Evolutionary conservation across 208 protist genomes (phyloP).

Genomic region (Trypanosoma platydactyli): DNA sequence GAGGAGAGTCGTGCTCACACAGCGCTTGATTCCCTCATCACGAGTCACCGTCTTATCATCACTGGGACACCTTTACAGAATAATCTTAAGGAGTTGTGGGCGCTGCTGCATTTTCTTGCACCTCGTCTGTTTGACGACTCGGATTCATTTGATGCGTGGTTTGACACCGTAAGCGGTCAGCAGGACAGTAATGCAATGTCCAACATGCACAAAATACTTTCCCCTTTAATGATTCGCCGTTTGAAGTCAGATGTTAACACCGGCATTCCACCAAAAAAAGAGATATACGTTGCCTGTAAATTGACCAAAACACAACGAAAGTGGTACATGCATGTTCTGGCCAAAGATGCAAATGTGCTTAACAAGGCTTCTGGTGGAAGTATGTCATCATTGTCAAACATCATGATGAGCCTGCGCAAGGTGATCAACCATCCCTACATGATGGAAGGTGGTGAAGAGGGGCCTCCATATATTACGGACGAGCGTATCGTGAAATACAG

Average conservation of each 20-base stretch:
- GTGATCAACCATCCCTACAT: constrained; percentile 96
- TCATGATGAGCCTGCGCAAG: constrained; percentile 92
- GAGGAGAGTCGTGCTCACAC: constrained; percentile 75
- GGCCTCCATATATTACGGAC: constrained; percentile 87
- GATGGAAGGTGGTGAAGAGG: constrained; percentile 94
- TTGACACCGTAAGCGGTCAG: constrained; percentile 84
- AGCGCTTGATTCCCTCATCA: constrained; percentile 66
- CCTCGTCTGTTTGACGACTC: constrained; percentile 90
- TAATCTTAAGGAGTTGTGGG: constrained; percentile 96
- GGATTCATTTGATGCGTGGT: constrained; percentile 92
- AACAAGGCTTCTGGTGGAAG: constrained; percentile 82
- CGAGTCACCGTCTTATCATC: constrained; percentile 94
- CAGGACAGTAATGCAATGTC: constrained; percentile 81
- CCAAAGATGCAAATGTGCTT: constrained; percentile 94
- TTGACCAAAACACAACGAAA: constrained; percentile 94
- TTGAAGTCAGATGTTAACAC: constrained; percentile 97
- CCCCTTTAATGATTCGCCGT: constrained; percentile 96
- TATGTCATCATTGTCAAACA: constrained; percentile 64
- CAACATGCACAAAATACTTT: constrained; percentile 91
- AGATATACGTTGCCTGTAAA: constrained; percentile 96
- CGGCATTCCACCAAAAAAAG: constrained; percentile 97
- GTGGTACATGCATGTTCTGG: constrained; percentile 94
- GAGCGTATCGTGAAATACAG: constrained; percentile 89
- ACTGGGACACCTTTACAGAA: constrained; percentile 98
- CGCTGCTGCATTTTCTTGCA: constrained; percentile 94